Evolutionary conservation across 768 basidiomycete species (phyloP).

Genomic region (Hygrophoropsis aurantiaca): DNA sequence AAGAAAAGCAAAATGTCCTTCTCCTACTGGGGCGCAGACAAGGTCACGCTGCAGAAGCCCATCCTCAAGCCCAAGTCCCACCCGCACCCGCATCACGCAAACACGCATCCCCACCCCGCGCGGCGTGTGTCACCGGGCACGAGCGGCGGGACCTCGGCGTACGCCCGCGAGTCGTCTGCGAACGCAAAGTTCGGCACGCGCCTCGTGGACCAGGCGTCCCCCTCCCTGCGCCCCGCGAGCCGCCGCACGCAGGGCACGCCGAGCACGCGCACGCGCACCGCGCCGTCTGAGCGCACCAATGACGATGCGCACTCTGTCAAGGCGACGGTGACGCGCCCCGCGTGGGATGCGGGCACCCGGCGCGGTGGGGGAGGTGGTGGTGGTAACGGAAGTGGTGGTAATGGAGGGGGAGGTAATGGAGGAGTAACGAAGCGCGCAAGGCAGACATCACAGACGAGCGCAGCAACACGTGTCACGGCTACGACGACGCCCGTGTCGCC

Average conservation of each 20-base stretch:
- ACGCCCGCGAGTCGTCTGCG: constrained; percentile 79
- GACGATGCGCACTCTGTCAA: constrained; percentile 69
- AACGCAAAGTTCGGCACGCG: constrained; percentile 93
- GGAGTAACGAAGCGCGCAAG: constrained; percentile 57
- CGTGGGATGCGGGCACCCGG: constrained; percentile 69
- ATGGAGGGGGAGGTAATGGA: constrained; percentile 31
- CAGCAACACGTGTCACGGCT: constrained; percentile 45
- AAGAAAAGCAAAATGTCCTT: constrained; percentile 93
- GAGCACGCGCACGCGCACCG: constrained; percentile 42
- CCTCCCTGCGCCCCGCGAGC: constrained; percentile 55
- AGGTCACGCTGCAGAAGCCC: constrained; percentile 84
- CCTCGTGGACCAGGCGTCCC: constrained; percentile 54
- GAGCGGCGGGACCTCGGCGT: constrained; percentile 52
- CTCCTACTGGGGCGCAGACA: constrained; percentile 92
- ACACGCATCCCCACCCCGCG: constrained; percentile 33
- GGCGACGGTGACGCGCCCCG: constrained; percentile 73
- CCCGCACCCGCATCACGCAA: no score
- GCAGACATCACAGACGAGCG: constrained; percentile 72
- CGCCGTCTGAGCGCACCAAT: no score
- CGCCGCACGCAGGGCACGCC: constrained; percentile 51
- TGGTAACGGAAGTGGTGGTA: no score
- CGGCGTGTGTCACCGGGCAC: constrained; percentile 43
- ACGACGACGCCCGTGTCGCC: constrained; percentile 54
- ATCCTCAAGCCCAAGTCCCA: constrained; percentile 48
- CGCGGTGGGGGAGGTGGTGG: constrained; percentile 30